These are phyloP conservation scores for Euphorbia peplus DNA, from an alignment of 345 rosid genomes.

Conservation along the genomic window DNA sequence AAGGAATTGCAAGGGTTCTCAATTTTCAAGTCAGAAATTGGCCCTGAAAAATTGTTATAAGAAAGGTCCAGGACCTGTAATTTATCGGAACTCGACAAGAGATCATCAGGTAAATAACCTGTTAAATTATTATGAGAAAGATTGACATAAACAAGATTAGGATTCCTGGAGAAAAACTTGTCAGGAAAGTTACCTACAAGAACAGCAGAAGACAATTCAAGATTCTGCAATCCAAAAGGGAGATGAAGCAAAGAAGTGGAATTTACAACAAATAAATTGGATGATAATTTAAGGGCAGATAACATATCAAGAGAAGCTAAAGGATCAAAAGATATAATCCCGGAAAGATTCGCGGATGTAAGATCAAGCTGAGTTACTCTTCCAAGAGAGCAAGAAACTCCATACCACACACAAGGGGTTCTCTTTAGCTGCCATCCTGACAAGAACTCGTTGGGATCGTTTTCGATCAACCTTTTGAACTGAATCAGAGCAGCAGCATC, in stretches of 20 bases:
- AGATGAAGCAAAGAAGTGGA: slow-evolving; percentile 76
- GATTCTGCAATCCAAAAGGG: slow-evolving; percentile 58
- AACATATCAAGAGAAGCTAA: slow-evolving; percentile 58
- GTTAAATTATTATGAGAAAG: slow-evolving; percentile 67
- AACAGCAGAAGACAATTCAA: slow-evolving; percentile 60
- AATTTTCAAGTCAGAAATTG: slow-evolving; percentile 55
- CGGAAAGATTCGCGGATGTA: slow-evolving; percentile 47
- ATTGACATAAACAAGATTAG: slow-evolving; percentile 51
- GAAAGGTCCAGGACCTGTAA: slow-evolving; percentile 77
- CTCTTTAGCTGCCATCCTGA: slow-evolving; percentile 53
- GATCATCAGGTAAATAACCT: slow-evolving; percentile 54
- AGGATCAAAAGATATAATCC: slow-evolving; percentile 53
- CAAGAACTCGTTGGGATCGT: slow-evolving; percentile 60
- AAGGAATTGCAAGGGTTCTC: slow-evolving; percentile 61
- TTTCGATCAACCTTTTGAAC: slow-evolving; percentile 66
- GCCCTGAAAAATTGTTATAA: slow-evolving; percentile 79
- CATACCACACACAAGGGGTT: slow-evolving; percentile 67
- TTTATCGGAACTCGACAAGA: slow-evolving; percentile 50
- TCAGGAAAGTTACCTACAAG: slow-evolving; percentile 65
- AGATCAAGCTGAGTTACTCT: slow-evolving; percentile 76
- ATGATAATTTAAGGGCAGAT: slow-evolving; percentile 56
- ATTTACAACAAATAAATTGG: slow-evolving; percentile 49
- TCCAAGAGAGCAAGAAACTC: slow-evolving; percentile 64
- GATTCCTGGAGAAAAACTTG: slow-evolving; percentile 48
- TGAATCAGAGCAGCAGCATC: slow-evolving; percentile 61